Conservation (phyloP, 1,284 basidiomycete genomes). For the Ustilago sp. region DNA sequence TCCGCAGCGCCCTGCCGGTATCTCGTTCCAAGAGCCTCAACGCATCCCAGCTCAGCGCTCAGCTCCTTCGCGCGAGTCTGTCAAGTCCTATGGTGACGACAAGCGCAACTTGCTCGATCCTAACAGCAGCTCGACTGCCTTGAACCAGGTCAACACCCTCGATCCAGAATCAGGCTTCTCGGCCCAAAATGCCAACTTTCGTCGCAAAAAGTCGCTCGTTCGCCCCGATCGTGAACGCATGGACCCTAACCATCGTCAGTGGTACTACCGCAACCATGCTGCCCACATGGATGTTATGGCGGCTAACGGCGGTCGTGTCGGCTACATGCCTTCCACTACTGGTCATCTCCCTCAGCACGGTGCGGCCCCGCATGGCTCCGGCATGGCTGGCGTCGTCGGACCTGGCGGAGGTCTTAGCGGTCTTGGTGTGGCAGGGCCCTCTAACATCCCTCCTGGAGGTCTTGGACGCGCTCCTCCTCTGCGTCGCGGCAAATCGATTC, state of each 20-base stretch:
- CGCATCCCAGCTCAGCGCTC: conserved; percentile 44
- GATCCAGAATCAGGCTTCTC: conserved; percentile 63
- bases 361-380: conserved; percentile 56
- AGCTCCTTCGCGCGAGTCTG: conserved; percentile 52
- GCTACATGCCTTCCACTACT: conserved; percentile 68
- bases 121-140: conserved; percentile 44
- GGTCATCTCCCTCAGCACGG: conserved; percentile 68
- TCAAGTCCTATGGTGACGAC: conserved; percentile 54
- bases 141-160: conserved; percentile 47
- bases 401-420: conserved; percentile 68
- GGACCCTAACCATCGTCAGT: conserved; percentile 92
- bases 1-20: conserved; percentile 29
- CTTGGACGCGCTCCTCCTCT: conserved; percentile 58
- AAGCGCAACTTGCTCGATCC: conserved; percentile 50
- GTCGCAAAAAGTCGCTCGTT: conserved; percentile 91
- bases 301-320: conserved; percentile 54
- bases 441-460: conserved; percentile 58
- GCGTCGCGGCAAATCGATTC: conserved; percentile 67
- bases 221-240: conserved; percentile 95
- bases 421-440: conserved; percentile 57
- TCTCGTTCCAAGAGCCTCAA: conserved; percentile 62
- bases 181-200: conserved; percentile 69
- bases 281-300: conserved; percentile 76
- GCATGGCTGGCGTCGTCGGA: conserved; percentile 56
- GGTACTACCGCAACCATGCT: conserved; percentile 92